Evolutionary conservation across 2,329 filamentous ascomycete species (phyloP), one percentile per base, ranked within the genome.

Genomic region (Trichoderma citrinoviride): DNA sequence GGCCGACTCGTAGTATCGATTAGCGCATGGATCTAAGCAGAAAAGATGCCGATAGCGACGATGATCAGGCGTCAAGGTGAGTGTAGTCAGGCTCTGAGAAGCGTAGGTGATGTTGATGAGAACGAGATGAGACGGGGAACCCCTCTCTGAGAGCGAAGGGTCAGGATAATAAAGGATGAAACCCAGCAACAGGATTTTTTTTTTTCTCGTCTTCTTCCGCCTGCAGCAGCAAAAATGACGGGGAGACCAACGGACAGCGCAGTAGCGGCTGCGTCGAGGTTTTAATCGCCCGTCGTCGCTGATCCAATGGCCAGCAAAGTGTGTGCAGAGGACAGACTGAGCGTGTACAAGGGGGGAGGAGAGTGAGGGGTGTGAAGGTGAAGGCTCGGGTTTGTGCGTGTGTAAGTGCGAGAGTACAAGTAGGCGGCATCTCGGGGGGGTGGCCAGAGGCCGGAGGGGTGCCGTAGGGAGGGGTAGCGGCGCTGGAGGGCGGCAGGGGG

Each of bases 261-360:
- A 61, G 67, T 53, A 68, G 66, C 62, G 65, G 65, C 68, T 70
- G 67, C 67, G 68, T 67, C 66, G 68, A 70, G 68, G 65, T 66
- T 67, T 68, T 67, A 67, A 68, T 66, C 66, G 66, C 67, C 68
- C 60, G 43, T 49, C 27, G 61, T 52, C 43, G 60, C 65, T 49
- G 60, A 52, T 66, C 58, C 64, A 65, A 57, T 65, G 47, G 57
- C 33, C 67, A n/a, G 65, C 65, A 61, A 68, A 68, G 68, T 71
- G 68, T 67, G 65, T 66, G 58, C 60, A 60, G 65, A 58, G 49
- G 55, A 37, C 37, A 66, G 60, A 52, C 50, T 64, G 53, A 64
- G 56, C 49, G 64, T 43, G 33, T 62, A 64, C 41, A 55, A 52
- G 52, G 52, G 61, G 44, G 58, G 58, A 40, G 53, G 53, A 25